phyloP scores from a whole-genome alignment of 192 early-diverging fungal species.

The Diversispora eburnea region DNA sequence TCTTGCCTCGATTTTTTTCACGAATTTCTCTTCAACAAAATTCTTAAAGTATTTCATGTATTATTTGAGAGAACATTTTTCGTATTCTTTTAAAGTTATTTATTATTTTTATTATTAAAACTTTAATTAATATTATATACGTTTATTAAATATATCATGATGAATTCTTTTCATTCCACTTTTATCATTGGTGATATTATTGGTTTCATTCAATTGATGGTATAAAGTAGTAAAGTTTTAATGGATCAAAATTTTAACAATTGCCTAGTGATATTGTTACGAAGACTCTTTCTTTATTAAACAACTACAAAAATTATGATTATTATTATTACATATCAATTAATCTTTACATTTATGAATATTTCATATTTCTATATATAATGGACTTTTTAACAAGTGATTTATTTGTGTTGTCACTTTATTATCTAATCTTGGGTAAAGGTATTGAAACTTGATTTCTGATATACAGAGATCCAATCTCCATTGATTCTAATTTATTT shows the following conservation, averaged over 20 bases:
- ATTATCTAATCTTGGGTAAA: slow-evolving; percentile 90
- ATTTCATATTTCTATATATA: slow-evolving; percentile 51
- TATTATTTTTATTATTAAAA: too few species aligned
- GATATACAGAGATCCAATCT: slow-evolving; percentile 41
- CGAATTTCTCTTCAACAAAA: slow-evolving; percentile 56
- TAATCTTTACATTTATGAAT: too few species aligned
- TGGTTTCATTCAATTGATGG: slow-evolving; percentile 58
- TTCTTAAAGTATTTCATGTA: slow-evolving; percentile 64
- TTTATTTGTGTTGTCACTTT: slow-evolving; percentile 86
- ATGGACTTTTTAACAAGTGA: slow-evolving; percentile 96
- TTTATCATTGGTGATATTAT: slow-evolving; percentile 10
- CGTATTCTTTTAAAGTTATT: slow-evolving; percentile 37
- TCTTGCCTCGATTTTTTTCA: slow-evolving; percentile 25
- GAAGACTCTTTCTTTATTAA: slow-evolving; percentile 73
- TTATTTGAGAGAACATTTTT: slow-evolving; percentile 54
- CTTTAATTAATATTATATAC: too few species aligned
- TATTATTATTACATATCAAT: too few species aligned
- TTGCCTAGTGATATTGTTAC: slow-evolving; percentile 79
- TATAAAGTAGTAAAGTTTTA: slow-evolving; percentile 63
- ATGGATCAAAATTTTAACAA: slow-evolving; percentile 84
- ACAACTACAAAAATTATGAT: not conserved
- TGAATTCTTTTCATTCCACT: slow-evolving; percentile 32
- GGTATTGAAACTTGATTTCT: slow-evolving; percentile 87
- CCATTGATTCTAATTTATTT: slow-evolving; percentile 4
- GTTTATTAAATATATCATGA: slow-evolving; percentile 29